Conservation (phyloP, 176 grass and related monocot species). For the Sorghum bicolor region DNA sequence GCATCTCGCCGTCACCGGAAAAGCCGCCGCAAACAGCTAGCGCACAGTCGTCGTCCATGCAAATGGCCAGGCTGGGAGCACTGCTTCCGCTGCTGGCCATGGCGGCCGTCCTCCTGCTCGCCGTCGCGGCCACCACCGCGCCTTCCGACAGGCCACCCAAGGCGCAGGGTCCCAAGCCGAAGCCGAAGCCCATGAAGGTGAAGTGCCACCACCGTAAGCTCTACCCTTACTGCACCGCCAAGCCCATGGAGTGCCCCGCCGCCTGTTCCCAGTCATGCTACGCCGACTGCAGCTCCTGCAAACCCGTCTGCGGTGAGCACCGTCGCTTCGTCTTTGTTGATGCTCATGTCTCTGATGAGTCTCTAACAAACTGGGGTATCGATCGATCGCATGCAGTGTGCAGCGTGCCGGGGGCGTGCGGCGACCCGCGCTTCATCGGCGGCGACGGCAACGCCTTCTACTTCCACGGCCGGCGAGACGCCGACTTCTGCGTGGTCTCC, state of each 20-base stretch:
- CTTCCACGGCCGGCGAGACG: slow-evolving; percentile 44
- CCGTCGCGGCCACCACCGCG: not conserved
- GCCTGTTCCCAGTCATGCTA: slow-evolving; percentile 10
- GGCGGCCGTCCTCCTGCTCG: not conserved
- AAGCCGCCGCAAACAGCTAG: not conserved
- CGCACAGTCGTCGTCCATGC: not conserved
- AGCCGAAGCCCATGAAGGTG: slow-evolving; percentile 14
- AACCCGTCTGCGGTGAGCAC: slow-evolving; percentile 27
- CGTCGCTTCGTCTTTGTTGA: not conserved
- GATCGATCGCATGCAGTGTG: not conserved
- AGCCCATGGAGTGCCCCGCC: slow-evolving; percentile 23
- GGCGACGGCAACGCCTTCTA: slow-evolving; percentile 59
- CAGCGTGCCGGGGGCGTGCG: slow-evolving; percentile 32
- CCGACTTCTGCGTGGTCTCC: slow-evolving; percentile 54
- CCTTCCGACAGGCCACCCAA: not conserved
- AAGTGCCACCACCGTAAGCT: slow-evolving; percentile 4
- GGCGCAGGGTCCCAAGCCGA: not conserved
- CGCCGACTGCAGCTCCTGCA: slow-evolving; percentile 30
- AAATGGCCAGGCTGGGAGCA: not conserved
- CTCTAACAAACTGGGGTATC: too few relatives aligned
- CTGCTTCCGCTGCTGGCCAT: not conserved
- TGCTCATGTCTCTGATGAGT: not conserved
- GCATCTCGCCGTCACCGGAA: not conserved
- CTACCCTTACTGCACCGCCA: slow-evolving; percentile 7
- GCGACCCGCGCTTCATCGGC: slow-evolving; percentile 58